phyloP scores from a whole-genome alignment of 2,329 filamentous ascomycete species.

The Parastagonospora avenae region DNA sequence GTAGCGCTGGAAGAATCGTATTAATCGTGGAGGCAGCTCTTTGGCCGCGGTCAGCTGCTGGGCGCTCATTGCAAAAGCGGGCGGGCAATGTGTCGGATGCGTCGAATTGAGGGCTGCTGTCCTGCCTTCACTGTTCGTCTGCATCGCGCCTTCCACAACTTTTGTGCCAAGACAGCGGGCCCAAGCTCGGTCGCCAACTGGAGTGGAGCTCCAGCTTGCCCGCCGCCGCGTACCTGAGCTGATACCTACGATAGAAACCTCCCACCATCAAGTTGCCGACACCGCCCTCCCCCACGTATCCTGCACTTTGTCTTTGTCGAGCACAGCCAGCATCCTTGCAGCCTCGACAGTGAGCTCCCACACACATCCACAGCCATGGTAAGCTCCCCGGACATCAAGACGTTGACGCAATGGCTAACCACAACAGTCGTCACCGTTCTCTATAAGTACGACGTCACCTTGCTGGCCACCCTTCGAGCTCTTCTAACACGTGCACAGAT shows the following conservation, averaged over 20 bases:
- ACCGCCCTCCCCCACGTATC: neutral
- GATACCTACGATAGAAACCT: slow-evolving; percentile 15
- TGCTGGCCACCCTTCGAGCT: slow-evolving; percentile 6
- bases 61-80: slow-evolving; percentile 27
- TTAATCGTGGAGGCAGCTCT: slow-evolving; percentile 75
- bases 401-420: slow-evolving; percentile 37
- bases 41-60: slow-evolving; percentile 64
- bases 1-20: slow-evolving; percentile 87
- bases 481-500: slow-evolving; percentile 53
- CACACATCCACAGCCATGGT: slow-evolving; percentile 44
- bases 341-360: neutral
- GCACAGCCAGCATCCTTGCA: neutral
- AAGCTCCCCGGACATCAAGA: slow-evolving; percentile 24
- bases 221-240: slow-evolving; percentile 28
- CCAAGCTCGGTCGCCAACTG: neutral
- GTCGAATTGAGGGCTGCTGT: neutral
- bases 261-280: slow-evolving; percentile 4
- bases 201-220: slow-evolving; percentile 11
- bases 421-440: slow-evolving; percentile 82
- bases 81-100: neutral
- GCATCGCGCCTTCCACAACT: slow-evolving; percentile 11
- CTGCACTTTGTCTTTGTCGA: neutral
- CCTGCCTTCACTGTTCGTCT: neutral
- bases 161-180: slow-evolving; percentile 17
- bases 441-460: slow-evolving; percentile 73